Evolutionary conservation across 2,329 filamentous ascomycete species (phyloP).

Genomic region (Claviceps cyperi): DNA sequence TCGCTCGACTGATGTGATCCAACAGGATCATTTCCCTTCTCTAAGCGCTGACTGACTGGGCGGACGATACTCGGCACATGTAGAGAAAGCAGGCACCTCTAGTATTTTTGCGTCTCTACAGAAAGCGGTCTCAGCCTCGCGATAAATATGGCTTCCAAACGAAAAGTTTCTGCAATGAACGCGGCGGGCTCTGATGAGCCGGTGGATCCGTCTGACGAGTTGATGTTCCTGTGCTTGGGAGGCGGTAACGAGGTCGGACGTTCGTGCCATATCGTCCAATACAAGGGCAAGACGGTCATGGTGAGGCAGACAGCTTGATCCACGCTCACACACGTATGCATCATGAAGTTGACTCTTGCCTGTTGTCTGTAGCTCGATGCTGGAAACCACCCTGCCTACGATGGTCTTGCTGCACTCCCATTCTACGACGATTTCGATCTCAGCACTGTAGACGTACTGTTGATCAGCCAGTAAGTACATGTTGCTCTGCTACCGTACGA

Average conservation of each 20-base stretch:
- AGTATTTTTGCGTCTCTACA: neutral
- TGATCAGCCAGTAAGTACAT: conserved; percentile 90
- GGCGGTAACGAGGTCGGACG: conserved; percentile 95
- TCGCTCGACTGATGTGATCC: neutral
- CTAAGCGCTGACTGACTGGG: neutral
- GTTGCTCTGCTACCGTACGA: neutral
- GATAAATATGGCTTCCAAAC: conserved; percentile 71
- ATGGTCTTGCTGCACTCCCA: conserved; percentile 80
- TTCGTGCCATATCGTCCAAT: conserved; percentile 95
- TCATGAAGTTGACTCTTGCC: neutral
- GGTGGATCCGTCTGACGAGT: conserved; percentile 82
- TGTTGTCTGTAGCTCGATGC: conserved; percentile 61
- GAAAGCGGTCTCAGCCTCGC: neutral
- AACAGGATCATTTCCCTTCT: neutral
- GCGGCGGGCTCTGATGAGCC: conserved; percentile 59
- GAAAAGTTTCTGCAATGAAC: conserved; percentile 69
- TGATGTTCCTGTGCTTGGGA: conserved; percentile 85
- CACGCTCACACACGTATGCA: neutral
- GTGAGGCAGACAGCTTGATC: conserved; percentile 28
- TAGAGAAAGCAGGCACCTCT: neutral
- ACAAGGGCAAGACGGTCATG: conserved; percentile 99
- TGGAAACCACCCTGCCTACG: conserved; percentile 91
- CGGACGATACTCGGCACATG: neutral
- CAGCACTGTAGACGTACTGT: conserved; percentile 88
- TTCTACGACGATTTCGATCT: conserved; percentile 99